phyloP scores from a whole-genome alignment of 495 filamentous ascomycete species.

The Trypethelium eluteriae region DNA sequence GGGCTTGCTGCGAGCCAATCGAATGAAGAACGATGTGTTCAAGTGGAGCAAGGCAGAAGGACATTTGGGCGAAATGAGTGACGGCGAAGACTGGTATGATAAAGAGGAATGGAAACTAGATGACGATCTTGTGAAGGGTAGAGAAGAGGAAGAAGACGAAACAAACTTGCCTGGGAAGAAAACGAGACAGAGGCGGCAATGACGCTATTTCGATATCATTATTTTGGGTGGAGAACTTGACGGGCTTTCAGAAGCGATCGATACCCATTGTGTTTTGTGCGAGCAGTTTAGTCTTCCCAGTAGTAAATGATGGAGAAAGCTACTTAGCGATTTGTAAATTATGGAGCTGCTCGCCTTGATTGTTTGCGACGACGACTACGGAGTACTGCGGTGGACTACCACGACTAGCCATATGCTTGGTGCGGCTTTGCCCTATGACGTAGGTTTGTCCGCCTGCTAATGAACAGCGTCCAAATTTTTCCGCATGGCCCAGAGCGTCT shows the following conservation, averaged over 20 bases:
- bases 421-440: not conserved
- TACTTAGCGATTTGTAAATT: too few relatives aligned
- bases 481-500: not conserved
- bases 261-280: not conserved
- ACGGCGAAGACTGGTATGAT: conserved; percentile 32
- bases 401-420: not conserved
- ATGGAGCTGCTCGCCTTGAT: too few relatives aligned
- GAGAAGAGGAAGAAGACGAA: conserved; percentile 5
- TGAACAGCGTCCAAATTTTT: not conserved
- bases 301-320: too few relatives aligned
- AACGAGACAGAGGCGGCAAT: conserved; percentile 8
- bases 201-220: not conserved
- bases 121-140: conserved; percentile 9
- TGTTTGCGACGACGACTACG: too few relatives aligned
- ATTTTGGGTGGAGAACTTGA: not conserved
- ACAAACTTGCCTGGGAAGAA: conserved; percentile 7
- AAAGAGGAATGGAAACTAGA: conserved; percentile 23
- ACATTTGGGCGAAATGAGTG: conserved; percentile 48
- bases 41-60: conserved; percentile 86
- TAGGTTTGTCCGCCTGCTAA: not conserved
- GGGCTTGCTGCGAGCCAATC: conserved; percentile 66
- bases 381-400: too few relatives aligned
- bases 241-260: not conserved
- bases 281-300: not conserved
- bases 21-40: conserved; percentile 68